Base-by-base conservation (phyloP, 148 eudicot genomes). In the Rhododendron kiyosumense region DNA sequence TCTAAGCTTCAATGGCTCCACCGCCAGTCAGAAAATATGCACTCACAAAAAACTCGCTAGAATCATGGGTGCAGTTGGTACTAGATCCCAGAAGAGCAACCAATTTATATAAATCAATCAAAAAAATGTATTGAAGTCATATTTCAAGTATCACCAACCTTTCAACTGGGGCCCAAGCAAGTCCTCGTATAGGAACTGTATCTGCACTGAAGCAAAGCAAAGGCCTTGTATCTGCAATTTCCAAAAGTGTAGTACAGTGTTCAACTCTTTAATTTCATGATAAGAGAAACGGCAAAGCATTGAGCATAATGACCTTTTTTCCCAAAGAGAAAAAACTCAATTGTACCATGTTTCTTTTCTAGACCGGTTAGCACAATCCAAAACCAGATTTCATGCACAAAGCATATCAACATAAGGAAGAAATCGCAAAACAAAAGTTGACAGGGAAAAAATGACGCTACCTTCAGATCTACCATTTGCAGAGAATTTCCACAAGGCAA, bases 401-500 rank as follows among this genome's bases (percentile, higher is more conserved):
- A 48, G 34, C 48, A 67, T 48, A 36, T 69, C 13, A 28, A 79
- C 15, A 79, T 11, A 87, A 65, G 71, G 26, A 84, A 49, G 17
- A 65, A 3, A 28, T 28, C 36, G 8, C 49, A 24, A 49, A 51
- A 9, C 6, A 12, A 51, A 18, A 73, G 10, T 6, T 49, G 30
- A 63, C 30, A 26, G 46, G n/a, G 1, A 5, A 45, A 85, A 32
- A 36, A 83, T 61, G 74, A 65, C 34, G 52, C 46, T 91, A 95
- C 98, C 99, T 96, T 89, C 86, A 63, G 86, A 85, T 83, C 90
- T 87, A 83, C 84, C 87, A 84, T 82, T 86, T 22, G 89, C 85
- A 43, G 95, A 91, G 89, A 97, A 95, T 87, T 97, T 96, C 97
- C 98, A 97, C 85, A 97, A 82, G 81, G 98, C 99, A 85, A 97